Evolutionary conservation across 257 asterid species (phyloP).

Genomic region (Salvia rosmarinus): DNA sequence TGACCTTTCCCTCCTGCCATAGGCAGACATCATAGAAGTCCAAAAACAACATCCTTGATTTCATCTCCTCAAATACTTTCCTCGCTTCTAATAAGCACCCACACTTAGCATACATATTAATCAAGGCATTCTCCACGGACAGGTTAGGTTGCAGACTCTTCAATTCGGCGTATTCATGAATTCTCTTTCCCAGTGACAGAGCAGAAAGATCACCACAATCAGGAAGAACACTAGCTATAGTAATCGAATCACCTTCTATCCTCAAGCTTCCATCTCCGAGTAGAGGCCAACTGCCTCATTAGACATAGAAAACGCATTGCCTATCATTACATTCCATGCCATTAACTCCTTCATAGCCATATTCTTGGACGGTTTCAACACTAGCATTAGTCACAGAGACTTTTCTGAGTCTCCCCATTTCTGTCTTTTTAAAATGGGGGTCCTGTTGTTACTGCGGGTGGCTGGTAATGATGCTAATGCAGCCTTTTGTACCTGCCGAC

Average conservation of each 20-base stretch:
- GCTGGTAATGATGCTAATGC: too few relatives aligned
- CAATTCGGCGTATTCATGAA: constrained; percentile 56
- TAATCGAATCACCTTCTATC: constrained; percentile 61
- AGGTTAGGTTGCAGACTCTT: constrained; percentile 64
- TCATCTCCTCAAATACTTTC: constrained; percentile 72
- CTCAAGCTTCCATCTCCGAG: constrained; percentile 58
- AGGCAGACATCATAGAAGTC: constrained; percentile 90
- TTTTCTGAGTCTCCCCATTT: too few relatives aligned
- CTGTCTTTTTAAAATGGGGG: too few relatives aligned
- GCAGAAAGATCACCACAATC: constrained; percentile 93
- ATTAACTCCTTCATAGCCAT: constrained; percentile 57
- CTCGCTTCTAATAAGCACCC: constrained; percentile 83
- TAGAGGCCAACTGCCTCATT: constrained; percentile 67
- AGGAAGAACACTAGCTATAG: constrained; percentile 83
- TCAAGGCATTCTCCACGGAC: constrained; percentile 75
- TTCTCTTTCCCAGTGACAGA: constrained; percentile 55
- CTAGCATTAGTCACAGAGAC: constrained; percentile 32
- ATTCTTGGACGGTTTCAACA: constrained; percentile 56
- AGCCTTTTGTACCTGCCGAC: too few relatives aligned
- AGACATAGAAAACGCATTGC: constrained; percentile 70
- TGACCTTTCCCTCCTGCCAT: constrained; percentile 84
- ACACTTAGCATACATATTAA: constrained; percentile 94
- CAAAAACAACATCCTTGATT: constrained; percentile 72
- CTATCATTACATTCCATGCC: constrained; percentile 93
- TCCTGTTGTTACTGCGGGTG: too few relatives aligned